phyloP scores from a whole-genome alignment of 2,329 filamentous ascomycete genomes.

The Epichloe baconii region DNA sequence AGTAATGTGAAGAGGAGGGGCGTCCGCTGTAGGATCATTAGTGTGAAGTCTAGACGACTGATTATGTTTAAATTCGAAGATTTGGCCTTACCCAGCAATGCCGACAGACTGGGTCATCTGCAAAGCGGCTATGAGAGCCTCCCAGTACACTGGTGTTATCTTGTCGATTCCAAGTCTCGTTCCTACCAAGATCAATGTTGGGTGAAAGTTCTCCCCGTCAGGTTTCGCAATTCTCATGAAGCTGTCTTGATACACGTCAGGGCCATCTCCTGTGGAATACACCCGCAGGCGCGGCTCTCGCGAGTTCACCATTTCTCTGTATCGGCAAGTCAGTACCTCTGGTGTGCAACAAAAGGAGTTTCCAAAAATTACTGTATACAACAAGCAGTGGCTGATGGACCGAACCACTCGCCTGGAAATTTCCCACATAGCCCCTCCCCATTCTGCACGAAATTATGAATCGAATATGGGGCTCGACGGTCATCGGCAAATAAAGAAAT shows the following conservation, averaged over 20 bases:
- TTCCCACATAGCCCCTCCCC: constrained; percentile 88
- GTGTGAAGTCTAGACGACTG: neutral
- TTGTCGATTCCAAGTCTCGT: constrained; percentile 87
- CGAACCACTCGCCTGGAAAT: constrained; percentile 96
- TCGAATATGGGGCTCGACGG: constrained; percentile 75
- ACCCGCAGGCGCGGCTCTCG: constrained; percentile 57
- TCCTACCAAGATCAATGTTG: constrained; percentile 79
- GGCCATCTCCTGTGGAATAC: constrained; percentile 79
- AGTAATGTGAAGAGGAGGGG: constrained; percentile 69
- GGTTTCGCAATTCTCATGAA: constrained; percentile 67
- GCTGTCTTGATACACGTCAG: constrained; percentile 85
- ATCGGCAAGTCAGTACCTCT: neutral
- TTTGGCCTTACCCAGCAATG: constrained; percentile 65
- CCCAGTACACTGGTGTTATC: constrained; percentile 89
- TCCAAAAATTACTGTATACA: constrained; percentile 67
- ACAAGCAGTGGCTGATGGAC: constrained; percentile 85
- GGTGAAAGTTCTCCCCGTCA: constrained; percentile 53
- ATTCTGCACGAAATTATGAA: constrained; percentile 86
- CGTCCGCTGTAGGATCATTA: constrained; percentile 50
- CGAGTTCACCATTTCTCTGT: constrained; percentile 60
- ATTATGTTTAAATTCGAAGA: neutral
- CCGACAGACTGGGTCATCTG: constrained; percentile 89
- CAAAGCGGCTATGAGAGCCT: constrained; percentile 72
- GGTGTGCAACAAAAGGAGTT: too few species aligned
- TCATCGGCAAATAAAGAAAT: constrained; percentile 80